Evolutionary conservation across 2,329 filamentous ascomycete genomes (phyloP), one percentile per base, ranked within the genome.

Genomic region (Hymenoscyphus fraxineus): DNA sequence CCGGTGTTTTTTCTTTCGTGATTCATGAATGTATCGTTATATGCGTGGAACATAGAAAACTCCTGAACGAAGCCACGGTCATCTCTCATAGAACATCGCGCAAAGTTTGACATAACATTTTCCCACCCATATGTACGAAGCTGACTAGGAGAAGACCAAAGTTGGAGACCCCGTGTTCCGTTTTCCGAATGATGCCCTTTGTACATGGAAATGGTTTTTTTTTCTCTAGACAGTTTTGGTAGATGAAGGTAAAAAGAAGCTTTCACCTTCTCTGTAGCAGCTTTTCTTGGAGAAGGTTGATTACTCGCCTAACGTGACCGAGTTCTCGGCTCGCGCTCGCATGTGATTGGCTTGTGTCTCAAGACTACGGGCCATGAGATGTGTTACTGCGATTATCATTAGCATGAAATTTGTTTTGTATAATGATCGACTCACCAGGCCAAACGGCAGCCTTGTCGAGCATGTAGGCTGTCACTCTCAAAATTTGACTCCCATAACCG

Each of bases 381-480:
- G 87, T n/a, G 86, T 88, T 56, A 89, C 87, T 88, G 69, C 54
- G n/a, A 10, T 27, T 4, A 31, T 64, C 76, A 22, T 59, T 71
- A 78, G 72, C 65, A 72, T 60, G 5, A 47, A 61, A 44, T 22
- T n/a, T 35, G 38, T 59, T 40, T 19, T 12, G 10, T 16, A 39
- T 7, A 6, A 51, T 32, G 19, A 16, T 22, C 60, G 47, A 80
- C 87, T 82, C 80, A 93, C 91, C 89, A 76, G 93, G 93, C 94
- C 95, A 99, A 35, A 97, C 92, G 69, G 91, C 90, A 67, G 92
- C 90, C 78, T 92, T 92, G 70, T 93, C 90, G 67, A 98, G 83
- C 83, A 96, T 90, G 78, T 92, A 90, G 58, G 93, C 91, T 68
- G 91, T 95, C 62, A 95, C 85, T 72, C 91, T 85, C 72, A 97